A percentile compares a stretch with the other conserved stretches of the same genome.
Conservation (phyloP, 129 eudicot species). For the Glebionis coronaria region DNA sequence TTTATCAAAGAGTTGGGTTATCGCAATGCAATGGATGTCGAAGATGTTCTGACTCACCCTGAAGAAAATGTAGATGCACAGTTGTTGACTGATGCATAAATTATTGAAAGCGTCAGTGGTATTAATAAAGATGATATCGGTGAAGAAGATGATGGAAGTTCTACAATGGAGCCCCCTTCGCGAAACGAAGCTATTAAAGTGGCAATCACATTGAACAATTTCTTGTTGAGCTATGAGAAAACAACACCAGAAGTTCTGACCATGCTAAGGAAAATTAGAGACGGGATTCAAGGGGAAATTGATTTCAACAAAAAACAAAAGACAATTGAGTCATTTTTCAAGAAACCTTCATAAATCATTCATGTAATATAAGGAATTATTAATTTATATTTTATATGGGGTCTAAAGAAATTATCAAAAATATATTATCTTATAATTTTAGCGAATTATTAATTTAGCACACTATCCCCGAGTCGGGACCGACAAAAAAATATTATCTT, state of each 20-base stretch:
- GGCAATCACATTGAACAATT: slow-evolving; percentile 26
- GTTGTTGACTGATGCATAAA: slow-evolving; percentile 24
- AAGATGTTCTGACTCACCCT: too few species aligned
- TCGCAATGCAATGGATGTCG: too few species aligned
- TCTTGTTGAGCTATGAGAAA: slow-evolving; percentile 25
- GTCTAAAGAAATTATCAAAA: slow-evolving; percentile 34
- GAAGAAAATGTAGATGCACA: slow-evolving; percentile 9
- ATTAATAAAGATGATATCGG: slow-evolving; percentile 28
- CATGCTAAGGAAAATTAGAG: slow-evolving; percentile 28
- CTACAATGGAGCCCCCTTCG: neutral
- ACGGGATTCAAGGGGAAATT: slow-evolving; percentile 33
- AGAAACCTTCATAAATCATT: slow-evolving; percentile 29
- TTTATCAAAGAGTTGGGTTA: too few species aligned
- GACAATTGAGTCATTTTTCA: slow-evolving; percentile 32
- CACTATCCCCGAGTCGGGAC: slow-evolving; percentile 32
- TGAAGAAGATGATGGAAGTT: slow-evolving; percentile 7
- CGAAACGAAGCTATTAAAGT: slow-evolving; percentile 24
- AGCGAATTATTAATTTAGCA: slow-evolving; percentile 37
- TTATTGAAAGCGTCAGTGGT: slow-evolving; percentile 28
- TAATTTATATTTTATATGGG: slow-evolving; percentile 30
- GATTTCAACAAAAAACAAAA: slow-evolving; percentile 36
- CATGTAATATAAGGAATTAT: slow-evolving; percentile 30
- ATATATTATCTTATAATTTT: slow-evolving; percentile 34
- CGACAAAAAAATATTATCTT: slow-evolving; percentile 32
- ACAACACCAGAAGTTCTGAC: slow-evolving; percentile 19